A percentile compares a stretch with the other conserved stretches of the same genome.
Conservation (phyloP, 768 basidiomycete genomes). For the Naganishia randhawae region DNA sequence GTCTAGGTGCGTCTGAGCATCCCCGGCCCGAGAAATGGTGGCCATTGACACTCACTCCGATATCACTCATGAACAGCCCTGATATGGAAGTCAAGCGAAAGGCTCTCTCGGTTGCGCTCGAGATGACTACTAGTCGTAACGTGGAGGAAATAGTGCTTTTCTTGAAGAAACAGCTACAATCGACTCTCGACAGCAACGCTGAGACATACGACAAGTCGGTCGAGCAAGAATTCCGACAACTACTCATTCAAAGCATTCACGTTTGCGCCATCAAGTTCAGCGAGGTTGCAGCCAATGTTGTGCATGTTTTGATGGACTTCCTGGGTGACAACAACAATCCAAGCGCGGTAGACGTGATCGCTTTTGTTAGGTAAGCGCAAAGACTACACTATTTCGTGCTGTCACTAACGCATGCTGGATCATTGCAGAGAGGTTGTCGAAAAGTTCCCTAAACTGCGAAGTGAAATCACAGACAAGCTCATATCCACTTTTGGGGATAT, state of each 20-base stretch:
- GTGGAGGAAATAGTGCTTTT: constrained; percentile 94
- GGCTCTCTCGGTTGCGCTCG: constrained; percentile 80
- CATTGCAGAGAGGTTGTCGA: constrained; percentile 80
- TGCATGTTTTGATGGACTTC: constrained; percentile 60
- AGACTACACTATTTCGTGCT: neutral
- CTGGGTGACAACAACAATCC: constrained; percentile 91
- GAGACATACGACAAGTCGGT: constrained; percentile 78
- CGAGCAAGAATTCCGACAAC: constrained; percentile 74
- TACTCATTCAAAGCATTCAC: constrained; percentile 95
- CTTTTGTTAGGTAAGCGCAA: constrained; percentile 61
- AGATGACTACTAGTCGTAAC: constrained; percentile 88
- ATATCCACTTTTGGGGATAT: constrained; percentile 75
- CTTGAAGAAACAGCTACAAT: constrained; percentile 95
- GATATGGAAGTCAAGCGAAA: constrained; percentile 96
- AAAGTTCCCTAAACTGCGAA: constrained; percentile 84
- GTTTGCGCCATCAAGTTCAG: constrained; percentile 94
- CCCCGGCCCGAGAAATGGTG: neutral
- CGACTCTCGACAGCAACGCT: constrained; percentile 76
- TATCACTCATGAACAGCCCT: constrained; percentile 58
- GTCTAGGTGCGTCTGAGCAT: constrained; percentile 58
- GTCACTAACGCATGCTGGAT: neutral
- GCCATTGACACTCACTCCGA: constrained; percentile 9
- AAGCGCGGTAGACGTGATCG: constrained; percentile 89
- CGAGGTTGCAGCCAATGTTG: constrained; percentile 91
- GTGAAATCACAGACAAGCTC: constrained; percentile 78